Evolutionary conservation across 176 grass and related monocot genomes (phyloP), one percentile per base, ranked within the genome.

Genomic region (Lolium rigidum): DNA sequence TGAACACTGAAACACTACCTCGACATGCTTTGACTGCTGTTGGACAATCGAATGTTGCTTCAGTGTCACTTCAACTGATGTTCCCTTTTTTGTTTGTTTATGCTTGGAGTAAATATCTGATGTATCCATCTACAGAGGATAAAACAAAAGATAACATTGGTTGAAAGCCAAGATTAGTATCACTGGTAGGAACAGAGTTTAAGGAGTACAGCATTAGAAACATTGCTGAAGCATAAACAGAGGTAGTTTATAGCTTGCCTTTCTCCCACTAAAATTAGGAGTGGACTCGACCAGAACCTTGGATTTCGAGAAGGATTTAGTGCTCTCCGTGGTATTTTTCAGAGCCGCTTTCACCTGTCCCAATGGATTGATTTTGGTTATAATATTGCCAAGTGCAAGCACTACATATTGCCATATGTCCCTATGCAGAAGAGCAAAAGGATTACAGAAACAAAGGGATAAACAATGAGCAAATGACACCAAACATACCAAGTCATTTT

Each of bases 301-400:
- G 72, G 88, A 88, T 92, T 94, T 96, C 3, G 90, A 92, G 84
- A 99, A 98, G 60, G 93, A 96, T 92, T 94, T 99, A 18, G 84
- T 90, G 77, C 61, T 63, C 69, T 90, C 88, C 72, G 12, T 74
- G 70, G 83, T 79, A 88, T 88, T 81, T 79, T 94, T 96, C 35
- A 92, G 85, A 96, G 84, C 77, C 46, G 83, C 77, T 88, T 93
- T 99, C 35, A 91, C 90, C 97, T 99, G 86, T 77, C 46, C 88
- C 38, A 85, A 52, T 71, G 76, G 63, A 56, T 88, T 80, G 66
- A 61, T 37, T 80, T 61, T n/a, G 4, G 80, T 80, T 69, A 81
- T 77, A 74, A 35, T 77, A 46, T 56, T 73, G 75, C 10, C 71
- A 63, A 82, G 22, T 69, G 66, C 31, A 85, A 11, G 12, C 21